A percentile compares a stretch with the other conserved stretches of the same genome.
These are phyloP conservation scores for Aspergillus panamensis DNA, from an alignment of 495 filamentous ascomycete genomes.

Conservation along the genomic window DNA sequence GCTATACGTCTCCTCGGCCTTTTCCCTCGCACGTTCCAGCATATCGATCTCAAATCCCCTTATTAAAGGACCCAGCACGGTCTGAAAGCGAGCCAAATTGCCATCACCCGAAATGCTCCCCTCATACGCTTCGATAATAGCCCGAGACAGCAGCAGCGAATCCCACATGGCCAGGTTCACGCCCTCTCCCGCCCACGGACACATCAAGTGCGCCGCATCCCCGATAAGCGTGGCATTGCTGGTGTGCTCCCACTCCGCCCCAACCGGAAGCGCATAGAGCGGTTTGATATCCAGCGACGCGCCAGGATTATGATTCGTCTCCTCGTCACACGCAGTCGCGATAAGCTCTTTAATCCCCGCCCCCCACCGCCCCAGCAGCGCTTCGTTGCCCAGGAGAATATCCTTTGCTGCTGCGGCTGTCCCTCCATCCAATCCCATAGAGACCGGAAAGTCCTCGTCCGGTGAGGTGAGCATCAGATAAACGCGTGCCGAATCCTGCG, in stretches of 20 bases:
- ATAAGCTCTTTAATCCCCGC: conserved; percentile 38
- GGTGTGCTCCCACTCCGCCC: conserved; percentile 42
- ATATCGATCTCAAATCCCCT: conserved; percentile 36
- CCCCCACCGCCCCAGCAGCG: conserved; percentile 31
- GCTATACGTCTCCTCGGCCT: conserved; percentile 27
- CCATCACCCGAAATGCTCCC: background rate
- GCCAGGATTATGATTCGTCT: conserved; percentile 11
- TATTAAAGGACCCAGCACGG: conserved; percentile 24
- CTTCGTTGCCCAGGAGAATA: conserved; percentile 26
- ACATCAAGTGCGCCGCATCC: conserved; percentile 62
- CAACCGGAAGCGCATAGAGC: conserved; percentile 52
- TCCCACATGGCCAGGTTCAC: conserved; percentile 59
- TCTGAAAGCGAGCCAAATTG: conserved; percentile 10
- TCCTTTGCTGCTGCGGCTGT: conserved; percentile 26
- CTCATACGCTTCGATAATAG: conserved; percentile 23
- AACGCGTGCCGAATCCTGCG: conserved; percentile 38
- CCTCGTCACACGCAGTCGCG: conserved; percentile 32
- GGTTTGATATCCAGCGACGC: conserved; percentile 15
- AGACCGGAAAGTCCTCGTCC: conserved; percentile 28
- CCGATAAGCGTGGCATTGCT: conserved; percentile 52
- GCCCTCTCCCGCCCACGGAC: conserved; percentile 57
- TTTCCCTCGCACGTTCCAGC: conserved; percentile 29
- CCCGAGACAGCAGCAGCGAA: conserved; percentile 47
- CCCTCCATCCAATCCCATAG: conserved; percentile 28
- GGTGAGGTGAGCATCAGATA: conserved; percentile 36